Base-by-base conservation (phyloP, 306 rosid species). In the Corylus avellana region DNA sequence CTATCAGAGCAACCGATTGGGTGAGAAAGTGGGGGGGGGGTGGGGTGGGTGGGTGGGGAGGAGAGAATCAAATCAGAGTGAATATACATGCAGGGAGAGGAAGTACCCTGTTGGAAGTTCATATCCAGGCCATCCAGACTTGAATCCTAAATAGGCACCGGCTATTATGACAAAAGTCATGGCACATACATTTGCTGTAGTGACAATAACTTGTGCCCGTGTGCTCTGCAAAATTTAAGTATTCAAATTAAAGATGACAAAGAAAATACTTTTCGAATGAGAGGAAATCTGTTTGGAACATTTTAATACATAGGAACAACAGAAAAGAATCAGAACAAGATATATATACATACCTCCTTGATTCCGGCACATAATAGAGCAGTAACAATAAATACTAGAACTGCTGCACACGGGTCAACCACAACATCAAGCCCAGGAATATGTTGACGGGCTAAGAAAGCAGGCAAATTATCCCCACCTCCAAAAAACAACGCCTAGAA, bases 61-160 rank as follows among this genome's bases (percentile, higher is more conserved):
- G 22, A 22, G 22, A 22, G 22, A 22, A 22, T 22, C 61, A 47
- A 67, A 42, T 22, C 59, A 46, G 1, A 27, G 71, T 48, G 47
- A 20, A 13, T 35, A 54, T 53, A 80, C 7, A 73, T 35, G 75
- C 57, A 84, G 80, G 79, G 42, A 53, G 66, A 83, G 37, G 5
- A 81, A 76, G 56, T 89, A 92, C 97, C 95, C 91, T 11, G 89
- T 74, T 78, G 96, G 93, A 85, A 95, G 91, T 55, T 87, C 83
- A 79, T 95, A 95, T 85, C 99, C 99, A 85, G 75, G 77, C 99
- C 99, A 95, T 83, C 99, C 98, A 78, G 91, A 79, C 84, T 88
- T 89, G 90, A 92, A 95, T 50, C 98, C 98, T 62, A 91, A 47
- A 78, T 93, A 95, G 80, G 92, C 50, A 73, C 99, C 99, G 35